A percentile compares a stretch with the other conserved stretches of the same genome.
phyloP scores from a whole-genome alignment of 1,284 basidiomycete genomes.

The Taiwanofungus camphoratus region DNA sequence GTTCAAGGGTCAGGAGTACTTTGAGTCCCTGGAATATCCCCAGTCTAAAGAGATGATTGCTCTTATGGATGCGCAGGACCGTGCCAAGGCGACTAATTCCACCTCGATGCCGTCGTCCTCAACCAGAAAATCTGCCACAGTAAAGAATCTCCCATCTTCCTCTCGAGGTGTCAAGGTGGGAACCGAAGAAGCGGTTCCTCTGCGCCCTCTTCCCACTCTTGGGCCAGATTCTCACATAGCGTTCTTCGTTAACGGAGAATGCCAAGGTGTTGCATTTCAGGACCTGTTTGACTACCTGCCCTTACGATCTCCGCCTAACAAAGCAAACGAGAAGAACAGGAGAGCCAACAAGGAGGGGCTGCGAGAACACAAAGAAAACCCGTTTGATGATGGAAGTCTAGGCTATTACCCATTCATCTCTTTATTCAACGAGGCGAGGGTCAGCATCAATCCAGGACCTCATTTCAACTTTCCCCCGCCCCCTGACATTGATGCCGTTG shows the following conservation, averaged over 20 bases:
- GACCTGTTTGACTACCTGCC: conserved; percentile 92
- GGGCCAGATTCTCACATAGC: conserved; percentile 66
- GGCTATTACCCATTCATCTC: conserved; percentile 97
- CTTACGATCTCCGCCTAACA: conserved; percentile 57
- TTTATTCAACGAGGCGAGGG: conserved; percentile 86
- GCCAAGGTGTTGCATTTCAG: conserved; percentile 80
- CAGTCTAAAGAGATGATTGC: conserved; percentile 92
- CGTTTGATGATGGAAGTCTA: conserved; percentile 89
- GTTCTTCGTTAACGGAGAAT: conserved; percentile 92
- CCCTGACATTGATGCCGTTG: conserved; percentile 58
- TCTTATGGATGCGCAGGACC: conserved; percentile 55
- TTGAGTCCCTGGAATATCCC: conserved; percentile 90
- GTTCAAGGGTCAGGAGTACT: conserved; percentile 95
- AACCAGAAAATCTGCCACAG: conserved; percentile 60
- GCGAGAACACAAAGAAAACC: conserved; percentile 74
- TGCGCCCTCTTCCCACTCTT: conserved; percentile 71
- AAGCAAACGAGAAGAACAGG: conserved; percentile 43
- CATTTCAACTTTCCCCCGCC: conserved; percentile 79
- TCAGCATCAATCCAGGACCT: conserved; percentile 84
- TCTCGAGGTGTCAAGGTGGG: conserved; percentile 22
- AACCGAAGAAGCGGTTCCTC: conserved; percentile 32
- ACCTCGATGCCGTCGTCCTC: conserved; percentile 53
- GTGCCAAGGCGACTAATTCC: conserved; percentile 48
- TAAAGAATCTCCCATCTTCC: conserved; percentile 52
- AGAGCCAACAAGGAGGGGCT: conserved; percentile 55